Conservation (phyloP, 2,329 filamentous ascomycete species). For the Venturia asperata region DNA sequence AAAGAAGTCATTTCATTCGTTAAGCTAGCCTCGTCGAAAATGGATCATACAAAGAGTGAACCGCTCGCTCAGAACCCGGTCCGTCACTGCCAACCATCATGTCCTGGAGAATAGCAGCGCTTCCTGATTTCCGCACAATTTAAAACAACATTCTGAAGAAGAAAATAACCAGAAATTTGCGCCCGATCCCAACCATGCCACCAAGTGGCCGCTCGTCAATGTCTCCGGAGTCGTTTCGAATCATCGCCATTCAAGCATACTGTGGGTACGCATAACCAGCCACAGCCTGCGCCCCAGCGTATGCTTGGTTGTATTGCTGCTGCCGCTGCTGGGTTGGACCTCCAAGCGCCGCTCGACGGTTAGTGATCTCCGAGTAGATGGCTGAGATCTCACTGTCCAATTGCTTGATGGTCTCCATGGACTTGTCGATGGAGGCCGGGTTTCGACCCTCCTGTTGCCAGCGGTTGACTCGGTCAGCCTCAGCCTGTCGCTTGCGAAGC, state of each 20-base stretch:
- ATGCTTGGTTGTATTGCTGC: slow-evolving; percentile 7
- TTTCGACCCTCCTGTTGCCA: slow-evolving; percentile 54
- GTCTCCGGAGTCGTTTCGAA: background rate
- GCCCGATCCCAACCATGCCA: background rate
- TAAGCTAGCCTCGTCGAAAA: background rate
- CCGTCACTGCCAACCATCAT: slow-evolving; percentile 10
- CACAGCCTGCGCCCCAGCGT: background rate
- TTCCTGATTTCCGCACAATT: slow-evolving; percentile 11
- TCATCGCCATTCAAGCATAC: background rate
- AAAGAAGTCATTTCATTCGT: slow-evolving; percentile 20
- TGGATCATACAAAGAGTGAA: slow-evolving; percentile 17
- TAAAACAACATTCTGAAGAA: slow-evolving; percentile 15
- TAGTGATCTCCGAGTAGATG: slow-evolving; percentile 50
- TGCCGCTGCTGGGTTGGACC: background rate
- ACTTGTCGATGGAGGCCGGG: slow-evolving; percentile 57
- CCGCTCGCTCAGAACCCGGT: slow-evolving; percentile 9
- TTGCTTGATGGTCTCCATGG: slow-evolving; percentile 63
- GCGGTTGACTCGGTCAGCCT: slow-evolving; percentile 19
- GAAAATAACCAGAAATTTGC: background rate
- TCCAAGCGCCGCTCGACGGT: slow-evolving; percentile 12
- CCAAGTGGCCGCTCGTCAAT: slow-evolving; percentile 6
- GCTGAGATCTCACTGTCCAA: slow-evolving; percentile 62
- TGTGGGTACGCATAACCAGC: slow-evolving; percentile 3
- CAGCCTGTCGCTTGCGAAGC: slow-evolving; percentile 23
- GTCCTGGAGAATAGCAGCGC: background rate